Conservation (phyloP, 177 flowering plant species). For the Telopea speciosissima region DNA sequence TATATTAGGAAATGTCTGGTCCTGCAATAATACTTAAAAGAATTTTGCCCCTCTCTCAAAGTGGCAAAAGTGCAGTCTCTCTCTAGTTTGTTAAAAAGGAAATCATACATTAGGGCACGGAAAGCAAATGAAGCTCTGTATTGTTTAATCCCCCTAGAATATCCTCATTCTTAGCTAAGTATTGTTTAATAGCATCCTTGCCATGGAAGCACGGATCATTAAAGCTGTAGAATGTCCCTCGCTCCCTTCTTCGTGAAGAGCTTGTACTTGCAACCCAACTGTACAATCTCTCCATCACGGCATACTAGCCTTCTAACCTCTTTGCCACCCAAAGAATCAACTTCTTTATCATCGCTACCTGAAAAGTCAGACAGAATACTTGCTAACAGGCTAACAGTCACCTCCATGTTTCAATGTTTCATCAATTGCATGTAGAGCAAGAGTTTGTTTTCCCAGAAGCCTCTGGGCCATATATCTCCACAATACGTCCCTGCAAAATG, state of each 20-base stretch:
- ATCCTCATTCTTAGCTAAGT: constrained; percentile 36
- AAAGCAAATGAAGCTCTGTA: too few relatives aligned
- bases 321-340: too few relatives aligned
- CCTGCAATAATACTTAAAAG: background rate
- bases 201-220: constrained; percentile 53
- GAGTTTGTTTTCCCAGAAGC: constrained; percentile 96
- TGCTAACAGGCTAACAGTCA: constrained; percentile 20
- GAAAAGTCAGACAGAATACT: too few relatives aligned
- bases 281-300: constrained; percentile 59
- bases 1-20: too few relatives aligned
- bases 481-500: constrained; percentile 71
- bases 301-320: too few relatives aligned
- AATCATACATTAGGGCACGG: too few relatives aligned
- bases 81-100: too few relatives aligned
- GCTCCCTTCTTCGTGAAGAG: constrained; percentile 52
- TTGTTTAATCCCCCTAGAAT: constrained; percentile 53
- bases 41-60: too few relatives aligned
- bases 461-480: constrained; percentile 96
- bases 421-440: constrained; percentile 50
- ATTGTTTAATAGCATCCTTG: constrained; percentile 54
- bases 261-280: constrained; percentile 61
- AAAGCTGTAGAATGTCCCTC: constrained; percentile 29
- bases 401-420: constrained; percentile 67
- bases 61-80: too few relatives aligned
- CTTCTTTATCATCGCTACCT: too few relatives aligned